Evolutionary conservation across 768 basidiomycete species (phyloP), one percentile per base, ranked within the genome.

Genomic region (Lyophyllum atratum): DNA sequence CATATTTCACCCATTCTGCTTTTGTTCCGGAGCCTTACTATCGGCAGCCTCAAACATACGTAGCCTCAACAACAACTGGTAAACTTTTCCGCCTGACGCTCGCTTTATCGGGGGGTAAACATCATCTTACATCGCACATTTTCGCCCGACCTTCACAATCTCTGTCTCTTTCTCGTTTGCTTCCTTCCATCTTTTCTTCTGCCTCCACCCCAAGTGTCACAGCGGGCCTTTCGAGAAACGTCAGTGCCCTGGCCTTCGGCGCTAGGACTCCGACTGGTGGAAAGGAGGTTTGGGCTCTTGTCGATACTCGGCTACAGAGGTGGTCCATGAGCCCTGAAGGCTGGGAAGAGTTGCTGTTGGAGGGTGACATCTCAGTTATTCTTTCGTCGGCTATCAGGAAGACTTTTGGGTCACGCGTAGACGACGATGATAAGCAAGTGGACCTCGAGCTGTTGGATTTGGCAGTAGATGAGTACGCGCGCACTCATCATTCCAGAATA

Each of bases 381-480:
- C 72, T 87, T 10, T 74, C 76, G 6, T 66, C 74, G 1, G 82
- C 81, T 19, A 69, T 91, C 21, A 70, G 80, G 39, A 70, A 74
- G 31, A 73, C 72, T 0, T 76, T 82, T 53, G 70, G 69, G 49
- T 66, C 70, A 1, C 64, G 60, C 21, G 71, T 74, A 10, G 75
- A 76, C 24, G 54, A 64, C 10, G 73, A 79, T 29, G 76, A 81
- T 60, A 68, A 75, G 7, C 76, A 79, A 55, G 71, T 90, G 40
- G 90, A 92, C 61, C 71, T 93, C 3, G 92, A 93, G 66, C 70
- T 92, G 39, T 73, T 92, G 45, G 91, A 93, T 74, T 62, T 92
- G 31, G 82, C 81, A 6, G 68, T 88, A 17, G 83, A 85, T 52
- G 76, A 76, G 88, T 87, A 56, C 52, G 78, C 59, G 26, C 17